Percentiles rank a stretch among this genome's conserved stretches.
phyloP scores from a whole-genome alignment of 2,329 filamentous ascomycete genomes.

The Sporothrix luriei region DNA sequence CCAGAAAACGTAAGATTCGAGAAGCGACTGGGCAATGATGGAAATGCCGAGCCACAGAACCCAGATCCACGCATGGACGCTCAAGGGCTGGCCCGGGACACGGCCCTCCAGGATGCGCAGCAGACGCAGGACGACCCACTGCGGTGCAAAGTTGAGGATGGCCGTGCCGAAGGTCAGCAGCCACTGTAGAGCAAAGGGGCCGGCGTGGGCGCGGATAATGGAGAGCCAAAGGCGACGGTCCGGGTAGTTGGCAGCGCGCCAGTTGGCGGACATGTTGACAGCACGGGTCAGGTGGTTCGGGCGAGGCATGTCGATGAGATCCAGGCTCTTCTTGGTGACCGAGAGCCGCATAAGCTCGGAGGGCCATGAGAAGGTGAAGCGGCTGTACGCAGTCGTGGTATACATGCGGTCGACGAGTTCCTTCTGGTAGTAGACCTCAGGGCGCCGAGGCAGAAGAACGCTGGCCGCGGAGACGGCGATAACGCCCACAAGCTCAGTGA shows the following conservation, averaged over 20 bases:
- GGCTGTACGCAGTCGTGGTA: conserved; percentile 61
- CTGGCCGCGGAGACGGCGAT: conserved; percentile 53
- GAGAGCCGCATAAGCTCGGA: conserved; percentile 57
- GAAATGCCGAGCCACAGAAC: conserved; percentile 65
- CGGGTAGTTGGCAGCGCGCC: conserved; percentile 51
- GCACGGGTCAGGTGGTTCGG: conserved; percentile 59
- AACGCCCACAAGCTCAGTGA: conserved; percentile 51
- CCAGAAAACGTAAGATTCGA: conserved; percentile 70
- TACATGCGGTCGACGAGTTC: conserved; percentile 64
- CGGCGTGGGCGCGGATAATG: conserved; percentile 60
- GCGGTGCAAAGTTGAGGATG: conserved; percentile 68
- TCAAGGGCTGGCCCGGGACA: conserved; percentile 49
- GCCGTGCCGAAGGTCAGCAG: conserved; percentile 56
- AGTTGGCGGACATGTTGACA: conserved; percentile 54
- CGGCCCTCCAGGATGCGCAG: conserved; percentile 65
- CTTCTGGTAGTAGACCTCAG: conserved; percentile 64
- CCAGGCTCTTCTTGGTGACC: conserved; percentile 60
- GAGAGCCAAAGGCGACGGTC: conserved; percentile 60
- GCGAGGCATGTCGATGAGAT: conserved; percentile 63
- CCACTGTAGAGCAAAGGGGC: conserved; percentile 61
- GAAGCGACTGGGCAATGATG: conserved; percentile 60
- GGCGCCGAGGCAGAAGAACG: conserved; percentile 65
- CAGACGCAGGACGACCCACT: conserved; percentile 68
- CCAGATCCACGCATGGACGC: conserved; percentile 65
- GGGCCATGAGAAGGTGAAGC: conserved; percentile 69